These are phyloP conservation scores for Erucastrum elatum DNA, from an alignment of 345 rosid species.

Conservation along the genomic window DNA sequence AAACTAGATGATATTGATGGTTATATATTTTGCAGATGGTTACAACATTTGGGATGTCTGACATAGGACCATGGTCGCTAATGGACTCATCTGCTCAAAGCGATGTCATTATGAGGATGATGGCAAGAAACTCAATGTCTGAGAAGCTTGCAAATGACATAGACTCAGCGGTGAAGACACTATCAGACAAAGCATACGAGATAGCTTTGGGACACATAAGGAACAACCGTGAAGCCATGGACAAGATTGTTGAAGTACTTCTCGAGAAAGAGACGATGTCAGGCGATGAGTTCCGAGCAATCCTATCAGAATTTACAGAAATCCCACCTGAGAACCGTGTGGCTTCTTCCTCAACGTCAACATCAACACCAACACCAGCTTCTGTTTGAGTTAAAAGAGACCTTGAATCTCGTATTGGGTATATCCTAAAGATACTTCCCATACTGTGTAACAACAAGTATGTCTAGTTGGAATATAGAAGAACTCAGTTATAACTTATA, in stretches of 20 bases:
- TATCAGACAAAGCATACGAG: conserved; percentile 81
- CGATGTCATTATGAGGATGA: conserved; percentile 95
- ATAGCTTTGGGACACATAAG: conserved; percentile 72
- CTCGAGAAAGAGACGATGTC: conserved; percentile 85
- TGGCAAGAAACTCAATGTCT: conserved; percentile 86
- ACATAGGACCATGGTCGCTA: conserved; percentile 93
- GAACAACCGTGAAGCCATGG: conserved; percentile 94
- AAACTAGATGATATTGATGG: background rate
- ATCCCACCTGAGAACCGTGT: conserved; percentile 84
- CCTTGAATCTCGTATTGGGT: conserved; percentile 4
- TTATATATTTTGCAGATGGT: conserved; percentile 67
- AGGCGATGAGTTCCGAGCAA: conserved; percentile 90
- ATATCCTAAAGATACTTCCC: conserved; percentile 23
- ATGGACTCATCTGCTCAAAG: conserved; percentile 82
- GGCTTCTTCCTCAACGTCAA: conserved; percentile 25
- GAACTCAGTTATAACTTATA: background rate
- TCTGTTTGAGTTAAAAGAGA: conserved; percentile 25
- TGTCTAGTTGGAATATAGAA: conserved; percentile 16
- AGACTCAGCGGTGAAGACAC: conserved; percentile 64
- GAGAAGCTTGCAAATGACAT: conserved; percentile 94
- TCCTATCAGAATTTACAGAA: conserved; percentile 83
- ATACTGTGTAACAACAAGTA: conserved; percentile 24
- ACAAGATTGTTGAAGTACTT: conserved; percentile 94
- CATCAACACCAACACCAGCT: conserved; percentile 48
- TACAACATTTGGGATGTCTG: conserved; percentile 94